phyloP scores from a whole-genome alignment of 23 red algal genomes.

The Gracilaria domingensis region DNA sequence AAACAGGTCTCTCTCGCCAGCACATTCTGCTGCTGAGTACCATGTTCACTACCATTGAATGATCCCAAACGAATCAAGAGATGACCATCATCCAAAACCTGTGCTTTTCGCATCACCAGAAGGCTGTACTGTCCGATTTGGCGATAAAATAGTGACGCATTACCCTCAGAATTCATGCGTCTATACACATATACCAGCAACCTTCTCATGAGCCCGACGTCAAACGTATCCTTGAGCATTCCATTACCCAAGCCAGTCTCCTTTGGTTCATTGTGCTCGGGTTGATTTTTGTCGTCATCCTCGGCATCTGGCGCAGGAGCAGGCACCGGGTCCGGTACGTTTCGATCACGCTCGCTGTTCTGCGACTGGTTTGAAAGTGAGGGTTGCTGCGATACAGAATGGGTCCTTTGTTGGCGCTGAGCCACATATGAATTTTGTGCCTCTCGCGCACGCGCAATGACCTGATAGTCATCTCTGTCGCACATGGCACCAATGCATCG shows the following conservation, averaged over 20 bases:
- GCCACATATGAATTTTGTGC: constrained; percentile 17
- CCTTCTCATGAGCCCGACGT: constrained; percentile 81
- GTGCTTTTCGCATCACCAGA: constrained; percentile 79
- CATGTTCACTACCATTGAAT: constrained; percentile 27
- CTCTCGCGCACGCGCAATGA: constrained; percentile 55
- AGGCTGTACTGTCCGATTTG: constrained; percentile 61
- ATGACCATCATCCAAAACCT: constrained; percentile 81
- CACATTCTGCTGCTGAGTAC: not conserved
- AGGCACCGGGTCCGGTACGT: not conserved
- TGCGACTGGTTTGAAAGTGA: not conserved
- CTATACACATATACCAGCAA: constrained; percentile 79
- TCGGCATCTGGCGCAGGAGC: too few species aligned
- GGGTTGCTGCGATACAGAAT: not conserved
- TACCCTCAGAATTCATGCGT: constrained; percentile 30
- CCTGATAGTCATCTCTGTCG: constrained; percentile 62
- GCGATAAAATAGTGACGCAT: constrained; percentile 47
- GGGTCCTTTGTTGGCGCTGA: not conserved
- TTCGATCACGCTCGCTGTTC: not conserved
- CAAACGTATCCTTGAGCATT: constrained; percentile 37
- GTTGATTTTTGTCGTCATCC: constrained; percentile 9
- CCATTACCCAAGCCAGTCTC: constrained; percentile 85
- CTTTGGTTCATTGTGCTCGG: not conserved
- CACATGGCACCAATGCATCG: constrained; percentile 48
- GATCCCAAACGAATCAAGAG: constrained; percentile 76
- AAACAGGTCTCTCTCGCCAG: constrained; percentile 50